Evolutionary conservation across 2,329 filamentous ascomycete species (phyloP), one percentile per base, ranked within the genome.

Genomic region (Fusarium pseudonygamai): DNA sequence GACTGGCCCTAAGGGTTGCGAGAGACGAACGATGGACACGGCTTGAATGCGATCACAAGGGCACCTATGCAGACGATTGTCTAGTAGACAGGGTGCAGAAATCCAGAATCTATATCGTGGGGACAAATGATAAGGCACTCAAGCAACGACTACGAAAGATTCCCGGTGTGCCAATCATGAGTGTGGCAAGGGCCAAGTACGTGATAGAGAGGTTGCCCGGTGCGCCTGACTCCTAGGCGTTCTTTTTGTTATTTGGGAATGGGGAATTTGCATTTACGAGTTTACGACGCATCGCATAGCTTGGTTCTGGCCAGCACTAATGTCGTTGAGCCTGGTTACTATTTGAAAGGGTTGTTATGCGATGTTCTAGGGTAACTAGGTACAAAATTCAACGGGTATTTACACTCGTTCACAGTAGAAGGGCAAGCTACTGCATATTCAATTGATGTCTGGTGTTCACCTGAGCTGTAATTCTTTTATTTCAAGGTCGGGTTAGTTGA

Each of bases 131-230:
- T 87, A 88, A 93, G 75, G 93, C 95, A 76, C 84, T 97, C 67
- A 96, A 97, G 85, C 87, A 94, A 79, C 87, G 95, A 64, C 88
- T 97, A 77, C 88, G 95, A 72, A 98, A 97, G 85, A 82, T 87
- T 47, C 83, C 84, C 45, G 87, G 88, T 82, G 91, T 93, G 64
- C 92, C 92, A 32, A 90, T 93, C 76, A 88, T 97, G 87, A 94
- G 91, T 78, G 94, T 96, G 34, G 93, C 93, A 11, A 89, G 93
- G 78, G 94, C 93, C 50, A 98, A 98, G 83, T 98, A 98, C 83
- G 92, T 96, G 53, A 96, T 99, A 79, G 96, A 98, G 87, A 90
- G 95, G 78, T 83, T 98, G 71, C 95, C 95, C 10, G 93, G 95
- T 82, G 94, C 93, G 42, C 93, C 93, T 39, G 92, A 95, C 55